Percentiles rank a stretch among this genome's conserved stretches.
Evolutionary conservation across 306 rosid species (phyloP).

Genomic region (Gynostemma pentaphyllum): DNA sequence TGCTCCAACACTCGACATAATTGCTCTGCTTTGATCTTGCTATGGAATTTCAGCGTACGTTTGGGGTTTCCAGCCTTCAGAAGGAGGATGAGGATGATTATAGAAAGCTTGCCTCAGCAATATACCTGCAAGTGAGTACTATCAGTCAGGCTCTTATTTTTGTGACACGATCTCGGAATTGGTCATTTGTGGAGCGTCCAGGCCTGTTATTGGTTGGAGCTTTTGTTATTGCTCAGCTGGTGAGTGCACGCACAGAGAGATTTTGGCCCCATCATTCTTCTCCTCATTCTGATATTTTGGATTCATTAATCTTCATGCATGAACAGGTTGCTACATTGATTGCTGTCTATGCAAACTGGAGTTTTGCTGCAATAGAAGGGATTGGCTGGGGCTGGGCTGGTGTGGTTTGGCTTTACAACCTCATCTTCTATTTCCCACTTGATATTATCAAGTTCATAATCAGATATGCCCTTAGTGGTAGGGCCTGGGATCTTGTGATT

Average conservation of each 20-base stretch:
- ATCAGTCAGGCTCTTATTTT: conserved; percentile 79
- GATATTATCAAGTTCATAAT: conserved; percentile 56
- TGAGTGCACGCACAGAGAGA: conserved; percentile 20
- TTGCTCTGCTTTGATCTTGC: background rate
- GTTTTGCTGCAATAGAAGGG: conserved; percentile 68
- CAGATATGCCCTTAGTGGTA: conserved; percentile 65
- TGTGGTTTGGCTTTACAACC: conserved; percentile 71
- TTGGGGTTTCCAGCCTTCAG: conserved; percentile 69
- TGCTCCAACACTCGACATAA: background rate
- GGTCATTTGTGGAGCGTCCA: conserved; percentile 73
- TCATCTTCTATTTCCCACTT: conserved; percentile 64
- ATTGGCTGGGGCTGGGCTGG: conserved; percentile 97
- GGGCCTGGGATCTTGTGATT: conserved; percentile 81
- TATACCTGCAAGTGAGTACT: conserved; percentile 76
- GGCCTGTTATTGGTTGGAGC: conserved; percentile 58
- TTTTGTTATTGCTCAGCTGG: conserved; percentile 66
- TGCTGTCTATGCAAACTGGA: conserved; percentile 70
- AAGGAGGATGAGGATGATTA: conserved; percentile 22
- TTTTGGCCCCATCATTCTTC: background rate
- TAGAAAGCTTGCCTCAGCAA: conserved; percentile 59
- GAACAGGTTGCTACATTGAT: conserved; percentile 66
- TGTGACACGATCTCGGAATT: conserved; percentile 57
- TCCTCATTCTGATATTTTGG: background rate
- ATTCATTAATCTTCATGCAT: conserved; percentile 10
- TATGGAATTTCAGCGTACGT: conserved; percentile 33